Percentiles rank a stretch among this genome's conserved stretches.
Evolutionary conservation across 495 filamentous ascomycete species (phyloP).

Genomic region (Penicillium longicatenatum): DNA sequence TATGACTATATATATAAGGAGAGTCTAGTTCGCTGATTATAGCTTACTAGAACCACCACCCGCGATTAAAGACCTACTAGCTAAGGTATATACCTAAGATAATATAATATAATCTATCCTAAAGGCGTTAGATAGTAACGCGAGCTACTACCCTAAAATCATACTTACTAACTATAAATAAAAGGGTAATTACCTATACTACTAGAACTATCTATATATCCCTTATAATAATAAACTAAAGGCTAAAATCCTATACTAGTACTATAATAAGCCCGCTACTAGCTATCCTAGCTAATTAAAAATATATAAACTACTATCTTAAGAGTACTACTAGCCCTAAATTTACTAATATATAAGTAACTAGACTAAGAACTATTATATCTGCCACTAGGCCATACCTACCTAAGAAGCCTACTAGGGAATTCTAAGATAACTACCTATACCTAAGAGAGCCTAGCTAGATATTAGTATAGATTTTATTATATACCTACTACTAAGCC

Average conservation of each 20-base stretch:
- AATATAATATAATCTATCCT: neutral
- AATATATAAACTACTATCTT: neutral
- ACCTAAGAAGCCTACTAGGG: too few species aligned
- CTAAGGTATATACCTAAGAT: neutral
- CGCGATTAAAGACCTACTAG: too few species aligned
- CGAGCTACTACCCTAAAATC: too few species aligned
- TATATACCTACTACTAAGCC: neutral
- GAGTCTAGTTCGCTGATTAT: too few species aligned
- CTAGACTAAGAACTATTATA: neutral
- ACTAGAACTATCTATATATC: neutral
- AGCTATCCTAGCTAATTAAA: neutral
- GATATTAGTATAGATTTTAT: too few species aligned
- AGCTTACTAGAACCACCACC: neutral
- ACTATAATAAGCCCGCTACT: neutral
- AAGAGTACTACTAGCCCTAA: too few species aligned
- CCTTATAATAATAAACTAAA: neutral
- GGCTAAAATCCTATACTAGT: neutral
- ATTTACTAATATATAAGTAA: neutral
- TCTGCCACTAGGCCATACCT: neutral
- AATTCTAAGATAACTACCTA: too few species aligned
- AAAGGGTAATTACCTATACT: neutral
- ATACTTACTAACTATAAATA: neutral
- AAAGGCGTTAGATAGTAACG: neutral
- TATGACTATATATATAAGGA: too few species aligned
- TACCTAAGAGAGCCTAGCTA: too few species aligned